Evolutionary conservation across 2,329 filamentous ascomycete genomes (phyloP), one percentile per base, ranked within the genome.

Genomic region (Cladophialophora bantiana): DNA sequence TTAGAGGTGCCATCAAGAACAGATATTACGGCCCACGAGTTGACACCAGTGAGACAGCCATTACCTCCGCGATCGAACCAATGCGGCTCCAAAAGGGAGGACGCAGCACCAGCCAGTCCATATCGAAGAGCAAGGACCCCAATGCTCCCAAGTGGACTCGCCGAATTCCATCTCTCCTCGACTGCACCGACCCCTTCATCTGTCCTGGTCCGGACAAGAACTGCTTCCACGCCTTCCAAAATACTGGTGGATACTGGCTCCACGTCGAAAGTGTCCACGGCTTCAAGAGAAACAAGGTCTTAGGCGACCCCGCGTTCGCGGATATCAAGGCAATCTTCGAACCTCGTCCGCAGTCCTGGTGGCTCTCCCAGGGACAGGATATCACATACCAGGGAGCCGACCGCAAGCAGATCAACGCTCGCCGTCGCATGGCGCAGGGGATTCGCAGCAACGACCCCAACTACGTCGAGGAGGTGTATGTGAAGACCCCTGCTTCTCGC

Each of bases 391-490:
- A 31, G 9, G 50, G 74, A 68, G 53, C 50, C 64, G 26, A 66
- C 9, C 34, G 55, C 7, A 69, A 69, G 36, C 67, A 69, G 60
- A 32, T 55, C 31, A 66, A 69, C 18, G 63, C 63, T 12, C 67
- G 57, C 26, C 67, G 66, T 26, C 63, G 66, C 18, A 65, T 62
- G 67, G 52, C n/a, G 15, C 35, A 15, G 20, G 67, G 67, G 20
- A 55, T 68, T 15, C 62, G 42, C 31, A 55, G 50, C 7, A 58
- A 58, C 34, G 56, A 56, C 50, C 20, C 53, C 3, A 36, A 45
- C 15, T 68, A 68, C 26, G 18, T 62, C n/a, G 20, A 58, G 7
- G 62, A 66, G 40, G 66, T 68, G 59, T 68, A 68, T 26, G 45
- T 50, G 18, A 18, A 20, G 10, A 50, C 45, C 12, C 45, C 45